phyloP scores from a whole-genome alignment of 2,329 filamentous ascomycete genomes.

The Colletotrichum somersetense region DNA sequence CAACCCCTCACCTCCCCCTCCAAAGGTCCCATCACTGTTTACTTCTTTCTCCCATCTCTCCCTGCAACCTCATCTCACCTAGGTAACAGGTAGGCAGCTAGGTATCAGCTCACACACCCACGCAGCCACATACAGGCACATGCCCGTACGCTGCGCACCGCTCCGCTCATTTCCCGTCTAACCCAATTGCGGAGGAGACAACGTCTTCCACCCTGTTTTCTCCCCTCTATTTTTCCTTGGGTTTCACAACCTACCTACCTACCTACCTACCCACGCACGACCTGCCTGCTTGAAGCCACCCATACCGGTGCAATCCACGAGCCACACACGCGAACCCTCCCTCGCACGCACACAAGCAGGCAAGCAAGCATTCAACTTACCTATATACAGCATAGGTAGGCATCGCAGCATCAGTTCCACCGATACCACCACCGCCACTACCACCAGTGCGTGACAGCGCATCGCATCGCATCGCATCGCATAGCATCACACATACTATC shows the following conservation, averaged over 20 bases:
- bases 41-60: not conserved
- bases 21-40: not conserved
- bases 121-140: not conserved
- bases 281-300: constrained; percentile 25
- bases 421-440: constrained; percentile 21
- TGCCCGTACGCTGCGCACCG: constrained; percentile 12
- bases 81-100: not conserved
- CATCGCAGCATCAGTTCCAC: constrained; percentile 8
- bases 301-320: constrained; percentile 31
- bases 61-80: constrained; percentile 6
- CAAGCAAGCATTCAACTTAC: not conserved
- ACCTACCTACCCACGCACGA: constrained; percentile 18
- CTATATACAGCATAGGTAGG: constrained; percentile 17
- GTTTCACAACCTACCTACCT: constrained; percentile 26
- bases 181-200: constrained; percentile 33
- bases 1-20: too few species aligned
- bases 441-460: constrained; percentile 33
- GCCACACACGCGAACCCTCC: constrained; percentile 22
- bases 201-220: constrained; percentile 31
- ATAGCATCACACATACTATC: constrained; percentile 18
- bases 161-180: constrained; percentile 28
- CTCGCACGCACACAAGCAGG: not conserved
- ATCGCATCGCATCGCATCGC: constrained; percentile 25
- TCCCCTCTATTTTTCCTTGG: constrained; percentile 21
- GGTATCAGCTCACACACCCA: not conserved